phyloP scores from a whole-genome alignment of 2,329 filamentous ascomycete species.

The Epichloe hybrida region DNA sequence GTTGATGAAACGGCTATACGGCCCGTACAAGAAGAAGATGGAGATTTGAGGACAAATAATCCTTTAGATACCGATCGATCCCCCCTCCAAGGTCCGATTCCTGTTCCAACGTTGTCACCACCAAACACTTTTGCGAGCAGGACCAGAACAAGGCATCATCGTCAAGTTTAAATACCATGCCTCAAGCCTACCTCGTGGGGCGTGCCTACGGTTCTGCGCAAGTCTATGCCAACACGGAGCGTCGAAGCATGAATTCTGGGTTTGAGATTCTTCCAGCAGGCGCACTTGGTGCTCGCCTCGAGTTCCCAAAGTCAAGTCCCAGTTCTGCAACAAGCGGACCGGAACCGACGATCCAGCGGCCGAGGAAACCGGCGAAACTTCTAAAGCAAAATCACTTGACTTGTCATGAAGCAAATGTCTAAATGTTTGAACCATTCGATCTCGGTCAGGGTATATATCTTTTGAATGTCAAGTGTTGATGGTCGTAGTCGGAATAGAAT shows the following conservation, averaged over 20 bases:
- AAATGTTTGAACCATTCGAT: neutral
- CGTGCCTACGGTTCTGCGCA: constrained; percentile 5
- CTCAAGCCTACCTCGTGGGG: neutral
- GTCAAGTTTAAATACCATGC: neutral
- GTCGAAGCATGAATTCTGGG: constrained; percentile 2
- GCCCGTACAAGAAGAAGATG: neutral
- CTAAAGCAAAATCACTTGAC: neutral
- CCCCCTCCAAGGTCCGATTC: neutral
- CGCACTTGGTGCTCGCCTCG: constrained; percentile 3
- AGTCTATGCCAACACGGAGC: constrained; percentile 6
- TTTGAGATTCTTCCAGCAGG: constrained; percentile 8
- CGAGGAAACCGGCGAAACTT: neutral
- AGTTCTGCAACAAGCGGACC: neutral
- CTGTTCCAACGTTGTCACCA: neutral
- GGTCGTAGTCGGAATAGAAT: neutral
- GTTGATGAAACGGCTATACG: neutral
- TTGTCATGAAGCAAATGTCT: neutral
- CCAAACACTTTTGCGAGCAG: neutral
- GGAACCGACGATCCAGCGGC: neutral
- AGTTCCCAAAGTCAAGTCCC: neutral
- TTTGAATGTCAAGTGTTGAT: neutral
- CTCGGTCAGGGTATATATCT: neutral
- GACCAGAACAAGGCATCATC: neutral
- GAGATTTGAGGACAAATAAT: neutral
- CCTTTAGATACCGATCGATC: neutral